Base-by-base conservation (phyloP, 2,329 filamentous ascomycete species). In the Huntiella bhutanensis region DNA sequence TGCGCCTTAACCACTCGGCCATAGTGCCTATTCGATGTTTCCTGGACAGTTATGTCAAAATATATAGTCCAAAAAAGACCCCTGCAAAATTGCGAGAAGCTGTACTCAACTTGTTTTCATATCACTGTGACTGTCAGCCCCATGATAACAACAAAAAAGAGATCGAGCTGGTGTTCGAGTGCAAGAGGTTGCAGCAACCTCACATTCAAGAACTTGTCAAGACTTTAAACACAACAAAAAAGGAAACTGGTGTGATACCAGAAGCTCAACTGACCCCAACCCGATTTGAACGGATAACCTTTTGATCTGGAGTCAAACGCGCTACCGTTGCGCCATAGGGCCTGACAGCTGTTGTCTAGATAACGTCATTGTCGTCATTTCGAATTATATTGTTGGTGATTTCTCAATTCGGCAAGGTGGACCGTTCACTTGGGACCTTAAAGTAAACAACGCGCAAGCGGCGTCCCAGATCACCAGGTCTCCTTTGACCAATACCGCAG, bases 251-350 rank as follows among this genome's bases (percentile, higher is more conserved):
- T 4, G 6, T 28, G 7, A 8, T 28, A 28, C 22, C 22, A 28
- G 22, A 28, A 28, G 22, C 16, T 41, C 15, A 8, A 34, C 28
- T 50, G 48, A 50, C 48, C 48, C 48, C 48, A 50, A 50, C 48
- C 48, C 48, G 48, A 50, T 47, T 50, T 50, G 48, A 50, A 50
- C 48, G 48, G 48, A 50, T 50, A 50, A 50, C 44, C 48, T 50
- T 50, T 50, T 44, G 48, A 50, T 50, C 48, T 50, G 48, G 48
- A 50, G 48, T 50, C 48, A 47, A 50, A 50, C 48, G 48, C 48
- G 48, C 48, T 50, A 50, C 48, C 48, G 49, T 48, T 50, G 38
- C 22, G 33, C 41, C 46, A 47, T 47, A 46, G 41, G 44, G 48
- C 44, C 44, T 41, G 13, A 10, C 11, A 15, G 38, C 17, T 16